These are phyloP conservation scores for Torrubiellomyces zombiae DNA, from an alignment of 2,329 filamentous ascomycete species.

Conservation along the genomic window DNA sequence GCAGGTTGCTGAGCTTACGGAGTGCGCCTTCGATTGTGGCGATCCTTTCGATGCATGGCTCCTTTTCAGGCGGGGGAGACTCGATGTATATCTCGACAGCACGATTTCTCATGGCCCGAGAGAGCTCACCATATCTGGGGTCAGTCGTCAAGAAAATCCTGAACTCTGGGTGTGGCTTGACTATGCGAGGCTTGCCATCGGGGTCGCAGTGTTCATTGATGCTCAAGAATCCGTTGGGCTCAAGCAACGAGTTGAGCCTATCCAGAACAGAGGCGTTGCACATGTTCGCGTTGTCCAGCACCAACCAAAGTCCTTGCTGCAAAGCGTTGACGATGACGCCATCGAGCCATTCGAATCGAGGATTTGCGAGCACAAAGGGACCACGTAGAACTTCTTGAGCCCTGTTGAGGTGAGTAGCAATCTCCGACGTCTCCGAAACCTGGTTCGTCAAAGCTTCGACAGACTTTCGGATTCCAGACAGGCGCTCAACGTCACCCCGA, in stretches of 20 bases:
- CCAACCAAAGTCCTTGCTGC: slow-evolving; percentile 74
- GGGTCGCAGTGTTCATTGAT: slow-evolving; percentile 85
- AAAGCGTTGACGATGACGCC: slow-evolving; percentile 81
- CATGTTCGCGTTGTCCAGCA: slow-evolving; percentile 93
- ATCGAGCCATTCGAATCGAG: slow-evolving; percentile 91
- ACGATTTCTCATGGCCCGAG: slow-evolving; percentile 89
- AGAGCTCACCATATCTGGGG: slow-evolving; percentile 79
- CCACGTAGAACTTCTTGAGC: slow-evolving; percentile 33
- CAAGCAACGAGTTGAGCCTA: slow-evolving; percentile 81
- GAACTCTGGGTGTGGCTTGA: slow-evolving; percentile 73
- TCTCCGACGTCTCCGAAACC: slow-evolving; percentile 25
- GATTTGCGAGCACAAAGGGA: slow-evolving; percentile 45
- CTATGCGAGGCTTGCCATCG: slow-evolving; percentile 63
- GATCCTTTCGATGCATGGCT: slow-evolving; percentile 21
- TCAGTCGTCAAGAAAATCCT: slow-evolving; percentile 90
- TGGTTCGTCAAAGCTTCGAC: slow-evolving; percentile 23
- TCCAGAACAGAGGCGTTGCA: slow-evolving; percentile 92
- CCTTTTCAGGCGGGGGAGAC: slow-evolving; percentile 16
- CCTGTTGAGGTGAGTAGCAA: slow-evolving; percentile 30
- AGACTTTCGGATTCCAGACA: slow-evolving; percentile 19
- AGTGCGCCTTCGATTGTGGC: slow-evolving; percentile 31
- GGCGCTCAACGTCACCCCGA: slow-evolving; percentile 19
- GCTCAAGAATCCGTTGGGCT: slow-evolving; percentile 72
- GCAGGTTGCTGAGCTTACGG: slow-evolving; percentile 26
- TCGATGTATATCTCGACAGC: slow-evolving; percentile 77